These are phyloP conservation scores for Hyaloperonospora brassicae DNA, from an alignment of 352 stramenopile genomes.

Conservation along the genomic window DNA sequence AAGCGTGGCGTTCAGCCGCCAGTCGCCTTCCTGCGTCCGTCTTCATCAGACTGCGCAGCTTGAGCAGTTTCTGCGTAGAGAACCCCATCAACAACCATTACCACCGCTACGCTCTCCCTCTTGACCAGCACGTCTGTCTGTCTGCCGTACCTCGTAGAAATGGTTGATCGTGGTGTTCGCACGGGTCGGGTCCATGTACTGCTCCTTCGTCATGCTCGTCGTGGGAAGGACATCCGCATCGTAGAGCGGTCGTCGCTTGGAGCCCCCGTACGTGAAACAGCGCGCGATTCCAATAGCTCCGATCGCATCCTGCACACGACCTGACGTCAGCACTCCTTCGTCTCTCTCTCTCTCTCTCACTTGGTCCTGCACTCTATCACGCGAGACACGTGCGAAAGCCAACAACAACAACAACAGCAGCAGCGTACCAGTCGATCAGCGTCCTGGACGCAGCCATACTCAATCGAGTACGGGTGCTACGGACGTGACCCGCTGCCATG, in stretches of 20 bases:
- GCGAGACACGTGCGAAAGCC: too few species aligned
- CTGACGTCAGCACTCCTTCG: background rate
- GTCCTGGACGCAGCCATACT: slow-evolving; percentile 86
- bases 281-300: slow-evolving; percentile 86
- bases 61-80: slow-evolving; percentile 70
- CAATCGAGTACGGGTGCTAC: slow-evolving; percentile 36
- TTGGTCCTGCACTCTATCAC: too few species aligned
- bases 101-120: background rate
- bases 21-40: slow-evolving; percentile 62
- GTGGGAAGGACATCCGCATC: slow-evolving; percentile 48
- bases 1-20: slow-evolving; percentile 71
- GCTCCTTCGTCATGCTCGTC: slow-evolving; percentile 57
- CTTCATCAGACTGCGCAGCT: slow-evolving; percentile 85
- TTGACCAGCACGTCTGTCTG: background rate
- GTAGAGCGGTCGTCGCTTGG: slow-evolving; percentile 80
- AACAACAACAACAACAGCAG: too few species aligned
- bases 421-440: slow-evolving; percentile 68
- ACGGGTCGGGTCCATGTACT: slow-evolving; percentile 74
- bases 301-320: slow-evolving; percentile 65
- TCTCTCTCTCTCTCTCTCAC: background rate
- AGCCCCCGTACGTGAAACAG: slow-evolving; percentile 85
- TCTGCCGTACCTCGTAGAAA: slow-evolving; percentile 72
- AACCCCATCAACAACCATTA: background rate
- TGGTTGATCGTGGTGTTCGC: slow-evolving; percentile 77
- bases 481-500: background rate